A percentile compares a stretch with the other conserved stretches of the same genome.
These are phyloP conservation scores for Calonectria henricotiae DNA, from an alignment of 2,329 filamentous ascomycete species.

Conservation along the genomic window DNA sequence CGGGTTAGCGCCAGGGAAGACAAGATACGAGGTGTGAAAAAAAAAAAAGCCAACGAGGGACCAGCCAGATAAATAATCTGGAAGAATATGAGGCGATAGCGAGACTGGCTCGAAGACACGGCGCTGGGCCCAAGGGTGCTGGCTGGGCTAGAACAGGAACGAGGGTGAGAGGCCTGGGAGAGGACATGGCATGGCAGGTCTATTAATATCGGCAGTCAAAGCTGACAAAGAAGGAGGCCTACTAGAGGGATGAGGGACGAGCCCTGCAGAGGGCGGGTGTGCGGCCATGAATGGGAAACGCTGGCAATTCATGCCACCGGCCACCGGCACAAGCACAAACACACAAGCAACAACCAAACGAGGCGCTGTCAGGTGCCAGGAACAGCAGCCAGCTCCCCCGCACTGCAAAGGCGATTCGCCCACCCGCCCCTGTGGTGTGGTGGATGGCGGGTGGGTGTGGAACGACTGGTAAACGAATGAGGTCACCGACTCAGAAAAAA, in stretches of 20 bases:
- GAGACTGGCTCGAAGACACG: constrained; percentile 22
- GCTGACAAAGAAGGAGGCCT: constrained; percentile 8
- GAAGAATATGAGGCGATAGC: constrained; percentile 33
- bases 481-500: not conserved
- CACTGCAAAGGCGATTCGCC: constrained; percentile 8
- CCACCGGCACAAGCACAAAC: not conserved
- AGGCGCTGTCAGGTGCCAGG: constrained; percentile 15
- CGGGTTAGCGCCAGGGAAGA: constrained; percentile 27
- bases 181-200: constrained; percentile 19
- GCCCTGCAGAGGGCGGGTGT: constrained; percentile 5
- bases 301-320: constrained; percentile 18
- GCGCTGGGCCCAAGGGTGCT: constrained; percentile 17
- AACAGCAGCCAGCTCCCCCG: constrained; percentile 8
- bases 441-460: not conserved
- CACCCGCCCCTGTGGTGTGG: not conserved
- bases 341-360: not conserved
- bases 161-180: constrained; percentile 18
- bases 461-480: constrained; percentile 9
- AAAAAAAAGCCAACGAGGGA: constrained; percentile 32
- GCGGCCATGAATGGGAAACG: constrained; percentile 27
- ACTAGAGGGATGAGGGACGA: constrained; percentile 6
- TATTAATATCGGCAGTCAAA: constrained; percentile 32
- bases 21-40: constrained; percentile 21
- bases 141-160: constrained; percentile 15
- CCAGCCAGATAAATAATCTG: constrained; percentile 21